These are phyloP conservation scores for Vaccinium vitisidaea DNA, from an alignment of 148 eudicot species.

Conservation along the genomic window DNA sequence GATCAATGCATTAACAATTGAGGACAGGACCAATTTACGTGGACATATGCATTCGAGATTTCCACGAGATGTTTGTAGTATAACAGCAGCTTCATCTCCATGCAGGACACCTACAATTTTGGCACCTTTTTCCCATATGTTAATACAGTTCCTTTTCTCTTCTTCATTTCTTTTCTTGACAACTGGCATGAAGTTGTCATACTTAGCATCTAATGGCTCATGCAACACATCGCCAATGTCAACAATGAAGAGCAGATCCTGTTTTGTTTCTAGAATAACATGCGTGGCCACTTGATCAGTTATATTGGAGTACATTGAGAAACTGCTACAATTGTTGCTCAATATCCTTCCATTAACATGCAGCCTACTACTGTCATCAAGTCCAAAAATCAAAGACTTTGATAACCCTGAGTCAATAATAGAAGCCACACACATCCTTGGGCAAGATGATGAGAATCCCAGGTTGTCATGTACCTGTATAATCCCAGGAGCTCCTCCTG, in stretches of 20 bases:
- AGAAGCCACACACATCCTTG: slow-evolving; percentile 70
- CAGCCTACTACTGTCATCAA: slow-evolving; percentile 72
- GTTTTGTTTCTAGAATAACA: slow-evolving; percentile 84
- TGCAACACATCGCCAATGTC: slow-evolving; percentile 70
- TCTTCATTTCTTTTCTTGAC: slow-evolving; percentile 57
- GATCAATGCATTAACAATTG: slow-evolving; percentile 68
- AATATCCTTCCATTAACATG: slow-evolving; percentile 64
- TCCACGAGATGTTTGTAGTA: slow-evolving; percentile 83
- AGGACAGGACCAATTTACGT: slow-evolving; percentile 76
- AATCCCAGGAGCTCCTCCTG: slow-evolving; percentile 32
- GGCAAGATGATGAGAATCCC: slow-evolving; percentile 70
- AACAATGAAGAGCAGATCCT: slow-evolving; percentile 77
- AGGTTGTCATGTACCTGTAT: slow-evolving; percentile 44
- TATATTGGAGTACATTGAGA: slow-evolving; percentile 70
- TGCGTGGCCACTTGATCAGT: slow-evolving; percentile 58
- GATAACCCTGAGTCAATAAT: slow-evolving; percentile 34
- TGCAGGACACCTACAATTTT: slow-evolving; percentile 76
- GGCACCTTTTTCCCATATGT: slow-evolving; percentile 93
- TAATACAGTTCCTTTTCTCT: slow-evolving; percentile 52
- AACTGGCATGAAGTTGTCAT: slow-evolving; percentile 68
- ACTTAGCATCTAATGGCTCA: slow-evolving; percentile 52
- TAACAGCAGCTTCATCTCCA: slow-evolving; percentile 90
- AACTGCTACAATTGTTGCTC: slow-evolving; percentile 86
- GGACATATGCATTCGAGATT: slow-evolving; percentile 92
- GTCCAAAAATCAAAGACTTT: slow-evolving; percentile 70